A percentile compares a stretch with the other conserved stretches of the same genome.
phyloP scores from a whole-genome alignment of 2,329 filamentous ascomycete species.

The Tolypocladium cylindrosporum region DNA sequence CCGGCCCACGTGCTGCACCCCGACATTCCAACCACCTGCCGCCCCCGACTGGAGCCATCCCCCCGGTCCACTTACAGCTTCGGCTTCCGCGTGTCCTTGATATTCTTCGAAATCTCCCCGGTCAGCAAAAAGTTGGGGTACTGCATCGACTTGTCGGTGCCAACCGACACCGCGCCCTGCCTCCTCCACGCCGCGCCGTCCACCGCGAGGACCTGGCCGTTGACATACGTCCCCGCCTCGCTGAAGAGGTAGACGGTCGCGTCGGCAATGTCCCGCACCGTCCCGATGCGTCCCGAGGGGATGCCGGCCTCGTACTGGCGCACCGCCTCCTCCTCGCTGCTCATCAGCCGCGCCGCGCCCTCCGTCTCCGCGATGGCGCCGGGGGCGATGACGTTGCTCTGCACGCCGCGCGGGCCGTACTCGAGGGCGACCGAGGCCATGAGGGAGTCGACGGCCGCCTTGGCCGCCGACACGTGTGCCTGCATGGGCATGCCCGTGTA shows the following conservation, averaged over 20 bases:
- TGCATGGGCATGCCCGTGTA: slow-evolving; percentile 81
- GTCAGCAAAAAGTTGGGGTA: slow-evolving; percentile 41
- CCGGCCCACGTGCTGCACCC: neutral
- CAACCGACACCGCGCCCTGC: slow-evolving; percentile 34
- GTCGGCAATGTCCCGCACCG: slow-evolving; percentile 81
- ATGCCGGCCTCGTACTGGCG: slow-evolving; percentile 35
- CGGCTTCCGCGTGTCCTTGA: slow-evolving; percentile 24
- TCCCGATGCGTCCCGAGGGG: slow-evolving; percentile 68
- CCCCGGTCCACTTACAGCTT: slow-evolving; percentile 24
- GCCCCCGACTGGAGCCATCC: neutral
- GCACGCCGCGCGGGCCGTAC: slow-evolving; percentile 78
- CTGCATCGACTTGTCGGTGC: slow-evolving; percentile 34
- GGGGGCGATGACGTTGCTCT: slow-evolving; percentile 80
- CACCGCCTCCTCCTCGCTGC: slow-evolving; percentile 21
- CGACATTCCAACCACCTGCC: neutral
- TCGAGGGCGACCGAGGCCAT: slow-evolving; percentile 73
- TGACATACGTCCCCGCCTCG: slow-evolving; percentile 78
- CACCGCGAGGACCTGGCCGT: slow-evolving; percentile 70
- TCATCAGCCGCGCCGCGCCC: slow-evolving; percentile 56
- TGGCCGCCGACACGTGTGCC: slow-evolving; percentile 82
- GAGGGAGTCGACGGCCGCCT: slow-evolving; percentile 82
- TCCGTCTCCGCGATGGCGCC: slow-evolving; percentile 83
- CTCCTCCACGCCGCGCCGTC: slow-evolving; percentile 51
- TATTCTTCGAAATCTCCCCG: slow-evolving; percentile 21
- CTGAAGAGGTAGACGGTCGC: slow-evolving; percentile 85